Base-by-base conservation (phyloP, 306 rosid genomes). In the Cucurbita ficifolia region DNA sequence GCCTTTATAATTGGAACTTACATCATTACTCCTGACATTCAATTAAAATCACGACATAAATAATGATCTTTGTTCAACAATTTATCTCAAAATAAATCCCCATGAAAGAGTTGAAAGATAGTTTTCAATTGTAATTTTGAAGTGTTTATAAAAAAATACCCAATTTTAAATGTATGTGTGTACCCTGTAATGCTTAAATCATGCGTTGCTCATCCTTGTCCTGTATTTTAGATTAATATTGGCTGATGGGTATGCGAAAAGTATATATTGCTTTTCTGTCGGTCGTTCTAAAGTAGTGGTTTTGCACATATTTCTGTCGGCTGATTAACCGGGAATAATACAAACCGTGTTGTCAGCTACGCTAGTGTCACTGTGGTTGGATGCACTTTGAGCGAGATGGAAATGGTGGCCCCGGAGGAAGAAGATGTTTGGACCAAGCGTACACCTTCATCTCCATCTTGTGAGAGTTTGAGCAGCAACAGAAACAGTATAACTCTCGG, bases 401-500 rank as follows among this genome's bases (percentile, higher is more conserved):
- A 21, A 7, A 29, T 69, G 74, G 24, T 17, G 59, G 29, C 58
- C 24, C 40, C 6, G 11, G 74, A 70, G 45, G 46, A 70, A 49
- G 74, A 70, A 33, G 74, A 70, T 16, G 29, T 50, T 48, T 70
- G 46, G 8, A 70, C 10, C 39, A 46, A 46, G 46, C 40, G 56
- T 22, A 22, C 42, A 29, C 43, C 39, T 70, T 70, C 74, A 16
- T 49, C 58, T 70, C 46, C 74, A 29, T 70, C 74, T 16, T 48
- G 74, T 16, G 74, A 49, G 19, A 10, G 78, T 56, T 73, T 73
- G 48, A 70, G 73, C 48, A 61, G 73, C 71, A 78, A 74, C 76
- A 81, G 70, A 70, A 73, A 39, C 49, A 24, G 74, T 33, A 0
- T 24, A 24, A 72, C 70, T 24, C 62, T 70, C 57, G 9, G 49